phyloP scores from a whole-genome alignment of 495 filamentous ascomycete genomes.

The Hypoxylon lenormandii region DNA sequence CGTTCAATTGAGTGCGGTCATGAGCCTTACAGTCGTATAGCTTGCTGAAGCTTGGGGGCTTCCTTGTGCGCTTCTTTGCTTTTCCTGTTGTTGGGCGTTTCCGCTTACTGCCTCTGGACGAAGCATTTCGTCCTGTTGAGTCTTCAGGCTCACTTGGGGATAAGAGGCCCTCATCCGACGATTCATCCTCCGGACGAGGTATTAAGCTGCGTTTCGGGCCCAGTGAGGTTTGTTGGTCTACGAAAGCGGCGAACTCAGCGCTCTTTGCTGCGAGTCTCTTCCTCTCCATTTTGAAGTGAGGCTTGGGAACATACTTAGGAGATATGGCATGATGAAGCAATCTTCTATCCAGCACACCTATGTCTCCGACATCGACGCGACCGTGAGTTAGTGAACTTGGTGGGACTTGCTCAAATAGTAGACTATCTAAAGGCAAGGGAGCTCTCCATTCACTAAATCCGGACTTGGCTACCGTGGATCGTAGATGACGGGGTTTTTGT shows the following conservation, averaged over 20 bases:
- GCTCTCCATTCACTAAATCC: slow-evolving; percentile 31
- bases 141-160: background rate
- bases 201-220: slow-evolving; percentile 8
- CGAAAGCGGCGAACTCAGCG: slow-evolving; percentile 36
- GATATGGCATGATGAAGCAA: slow-evolving; percentile 26
- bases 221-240: slow-evolving; percentile 7
- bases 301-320: slow-evolving; percentile 37
- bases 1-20: slow-evolving; percentile 27
- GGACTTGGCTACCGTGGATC: slow-evolving; percentile 1
- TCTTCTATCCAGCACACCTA: slow-evolving; percentile 30
- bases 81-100: slow-evolving; percentile 11
- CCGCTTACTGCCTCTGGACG: slow-evolving; percentile 15
- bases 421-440: slow-evolving; percentile 11
- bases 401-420: slow-evolving; percentile 22
- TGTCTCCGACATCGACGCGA: slow-evolving; percentile 20
- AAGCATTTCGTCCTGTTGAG: background rate
- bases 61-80: slow-evolving; percentile 23
- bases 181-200: slow-evolving; percentile 34
- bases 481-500: background rate
- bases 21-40: slow-evolving; percentile 36
- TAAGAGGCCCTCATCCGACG: slow-evolving; percentile 38
- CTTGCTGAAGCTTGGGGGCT: slow-evolving; percentile 22
- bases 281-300: slow-evolving; percentile 41
- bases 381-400: background rate
- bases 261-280: slow-evolving; percentile 30